A percentile compares a stretch with the other conserved stretches of the same genome.
phyloP scores from a whole-genome alignment of 495 filamentous ascomycete species.

The Trichoderma virens region DNA sequence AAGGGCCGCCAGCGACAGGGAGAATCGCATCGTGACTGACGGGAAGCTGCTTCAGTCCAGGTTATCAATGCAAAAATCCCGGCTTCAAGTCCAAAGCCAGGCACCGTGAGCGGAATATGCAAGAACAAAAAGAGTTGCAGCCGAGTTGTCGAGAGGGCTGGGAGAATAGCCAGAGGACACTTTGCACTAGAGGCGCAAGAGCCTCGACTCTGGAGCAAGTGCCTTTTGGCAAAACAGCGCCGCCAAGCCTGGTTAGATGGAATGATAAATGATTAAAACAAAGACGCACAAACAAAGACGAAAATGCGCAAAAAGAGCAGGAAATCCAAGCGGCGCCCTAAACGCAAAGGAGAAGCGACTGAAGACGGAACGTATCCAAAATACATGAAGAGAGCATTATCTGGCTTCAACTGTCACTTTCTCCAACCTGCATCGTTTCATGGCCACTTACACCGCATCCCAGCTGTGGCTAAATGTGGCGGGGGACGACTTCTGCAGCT shows the following conservation, averaged over 20 bases:
- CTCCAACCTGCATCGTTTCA: background rate
- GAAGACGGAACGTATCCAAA: background rate
- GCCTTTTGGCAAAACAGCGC: background rate
- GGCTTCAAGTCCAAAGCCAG: no score
- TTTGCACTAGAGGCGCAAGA: background rate
- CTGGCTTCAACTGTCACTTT: background rate
- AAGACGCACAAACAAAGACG: background rate
- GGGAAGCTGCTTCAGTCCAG: background rate
- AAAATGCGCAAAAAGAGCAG: background rate
- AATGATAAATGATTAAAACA: background rate
- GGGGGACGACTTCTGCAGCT: background rate
- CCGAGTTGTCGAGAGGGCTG: background rate
- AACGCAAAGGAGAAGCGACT: background rate
- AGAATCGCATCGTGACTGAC: slow-evolving; percentile 31
- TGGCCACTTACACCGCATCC: slow-evolving; percentile 5
- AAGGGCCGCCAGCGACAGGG: slow-evolving; percentile 34
- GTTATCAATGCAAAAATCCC: no score
- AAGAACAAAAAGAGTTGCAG: background rate
- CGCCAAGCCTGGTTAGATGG: background rate
- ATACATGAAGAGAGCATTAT: background rate
- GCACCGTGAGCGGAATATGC: no score
- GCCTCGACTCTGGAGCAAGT: background rate
- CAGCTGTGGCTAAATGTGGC: background rate
- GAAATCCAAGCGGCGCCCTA: background rate
- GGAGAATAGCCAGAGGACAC: slow-evolving; percentile 1